Evolutionary conservation across 169 alveolate genomes (phyloP).

Genomic region (Plasmodium reichenowi): DNA sequence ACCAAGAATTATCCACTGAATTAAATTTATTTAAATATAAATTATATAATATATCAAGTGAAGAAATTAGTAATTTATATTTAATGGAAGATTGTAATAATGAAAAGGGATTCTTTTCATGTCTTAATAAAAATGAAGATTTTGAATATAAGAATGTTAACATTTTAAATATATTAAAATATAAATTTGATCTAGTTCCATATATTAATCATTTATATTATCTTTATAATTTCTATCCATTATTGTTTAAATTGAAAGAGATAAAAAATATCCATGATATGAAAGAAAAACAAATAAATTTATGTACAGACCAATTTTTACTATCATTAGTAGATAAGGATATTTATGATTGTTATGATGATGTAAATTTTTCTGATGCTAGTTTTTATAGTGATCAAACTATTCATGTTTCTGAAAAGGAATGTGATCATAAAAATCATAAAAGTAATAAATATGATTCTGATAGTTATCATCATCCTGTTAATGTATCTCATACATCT

Average conservation of each 20-base stretch:
- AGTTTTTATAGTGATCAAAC: constrained; percentile 47
- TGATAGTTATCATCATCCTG: constrained; percentile 23
- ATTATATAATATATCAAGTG: constrained; percentile 33
- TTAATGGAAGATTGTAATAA: constrained; percentile 16
- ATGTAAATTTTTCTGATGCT: constrained; percentile 35
- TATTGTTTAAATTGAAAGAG: constrained; percentile 19
- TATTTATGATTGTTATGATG: constrained; percentile 11
- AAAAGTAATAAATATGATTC: neutral
- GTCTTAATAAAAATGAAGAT: neutral
- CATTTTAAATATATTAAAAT: constrained; percentile 17
- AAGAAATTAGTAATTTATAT: constrained; percentile 45
- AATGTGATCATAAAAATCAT: neutral
- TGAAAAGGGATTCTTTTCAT: neutral
- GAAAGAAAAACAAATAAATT: constrained; percentile 10
- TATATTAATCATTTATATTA: constrained; percentile 46
- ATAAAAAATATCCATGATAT: constrained; percentile 32
- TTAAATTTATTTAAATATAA: constrained; percentile 42
- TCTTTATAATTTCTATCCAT: constrained; percentile 21
- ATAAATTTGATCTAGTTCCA: constrained; percentile 29
- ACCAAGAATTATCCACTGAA: constrained; percentile 5
- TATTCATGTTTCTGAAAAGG: constrained; percentile 8
- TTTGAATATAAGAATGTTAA: constrained; percentile 24
- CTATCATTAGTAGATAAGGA: constrained; percentile 21
- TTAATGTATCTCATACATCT: neutral
- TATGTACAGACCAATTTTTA: constrained; percentile 9